A percentile compares a stretch with the other conserved stretches of the same genome.
These are phyloP conservation scores for Furculomyces boomerangus DNA, from an alignment of 371 early-diverging fungal species.

Conservation along the genomic window DNA sequence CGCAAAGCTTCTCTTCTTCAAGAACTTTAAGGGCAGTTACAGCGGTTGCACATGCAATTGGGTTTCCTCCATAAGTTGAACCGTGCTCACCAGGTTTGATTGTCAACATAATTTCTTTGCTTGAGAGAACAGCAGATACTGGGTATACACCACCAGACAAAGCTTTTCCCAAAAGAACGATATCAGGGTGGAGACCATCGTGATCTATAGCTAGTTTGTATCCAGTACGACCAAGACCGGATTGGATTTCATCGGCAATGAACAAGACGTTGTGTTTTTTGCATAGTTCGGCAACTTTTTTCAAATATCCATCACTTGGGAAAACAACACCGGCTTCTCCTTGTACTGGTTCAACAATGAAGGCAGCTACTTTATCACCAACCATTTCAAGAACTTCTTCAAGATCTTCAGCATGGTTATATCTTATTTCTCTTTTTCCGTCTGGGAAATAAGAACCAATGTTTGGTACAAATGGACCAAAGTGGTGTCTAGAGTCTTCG, in stretches of 20 bases:
- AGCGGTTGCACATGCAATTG: slow-evolving; percentile 84
- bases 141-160: slow-evolving; percentile 91
- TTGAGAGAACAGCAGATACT: slow-evolving; percentile 80
- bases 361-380: slow-evolving; percentile 69
- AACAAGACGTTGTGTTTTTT: slow-evolving; percentile 90
- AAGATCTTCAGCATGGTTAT: slow-evolving; percentile 73
- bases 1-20: slow-evolving; percentile 78
- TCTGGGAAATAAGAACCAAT: slow-evolving; percentile 65
- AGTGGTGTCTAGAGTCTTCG: slow-evolving; percentile 59
- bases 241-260: slow-evolving; percentile 96
- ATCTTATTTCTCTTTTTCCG: slow-evolving; percentile 45
- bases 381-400: slow-evolving; percentile 65
- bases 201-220: slow-evolving; percentile 84
- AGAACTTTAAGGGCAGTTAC: slow-evolving; percentile 88
- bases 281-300: slow-evolving; percentile 69
- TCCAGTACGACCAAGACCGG: slow-evolving; percentile 92
- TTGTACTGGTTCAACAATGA: slow-evolving; percentile 96
- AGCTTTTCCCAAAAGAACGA: slow-evolving; percentile 90
- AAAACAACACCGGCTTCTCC: slow-evolving; percentile 95
- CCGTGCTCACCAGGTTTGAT: slow-evolving; percentile 95
- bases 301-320: slow-evolving; percentile 83
- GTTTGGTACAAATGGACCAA: slow-evolving; percentile 86
- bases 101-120: slow-evolving; percentile 75
- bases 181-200: slow-evolving; percentile 77
- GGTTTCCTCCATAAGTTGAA: slow-evolving; percentile 94